Evolutionary conservation across 164 flowering plant genomes (phyloP), one percentile per base, ranked within the genome.

Genomic region (Vitis rotundifolia): DNA sequence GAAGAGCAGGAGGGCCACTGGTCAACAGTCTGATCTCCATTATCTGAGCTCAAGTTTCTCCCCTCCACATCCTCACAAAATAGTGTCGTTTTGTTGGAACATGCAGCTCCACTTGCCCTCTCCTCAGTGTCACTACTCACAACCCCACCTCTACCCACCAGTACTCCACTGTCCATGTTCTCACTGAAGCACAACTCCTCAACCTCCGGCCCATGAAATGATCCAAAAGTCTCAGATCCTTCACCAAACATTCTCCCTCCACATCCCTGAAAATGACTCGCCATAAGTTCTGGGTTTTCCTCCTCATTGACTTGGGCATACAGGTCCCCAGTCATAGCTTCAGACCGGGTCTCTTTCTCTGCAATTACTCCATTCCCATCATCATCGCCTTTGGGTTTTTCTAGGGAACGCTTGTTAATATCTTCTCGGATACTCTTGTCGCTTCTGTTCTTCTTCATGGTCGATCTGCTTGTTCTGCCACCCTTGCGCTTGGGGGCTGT

Each of bases 391-490:
- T 37, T 37, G 44, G 44, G 44, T 37, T 37, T 37, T 6, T 37
- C 6, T 37, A 37, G 44, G 44, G 44, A 37, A 0, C 7, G 2
- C 5, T 37, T 18, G 16, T 31, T 1, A 15, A 31, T 16, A 18
- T 5, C 14, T 8, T 49, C 71, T n/a, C 4, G 62, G 44, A 26
- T 37, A 37, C 44, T 37, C 44, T 37, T 49, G 62, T 11, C 37
- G 52, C 10, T 76, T 63, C 65, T 79, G 61, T 66, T 81, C 68
- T 79, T 83, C 75, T 80, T 82, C 76, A 65, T 74, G 31, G 77
- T 70, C 59, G 71, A 51, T 18, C 79, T 51, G 31, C 80, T 78
- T 55, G 77, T 78, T 49, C 79, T 75, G 19, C 81, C 78, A 18
- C 77, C 81, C 72, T 59, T 81, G 26, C 61, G 65, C 79, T 80